phyloP scores from a whole-genome alignment of 345 rosid species.

The Populus simonii region DNA sequence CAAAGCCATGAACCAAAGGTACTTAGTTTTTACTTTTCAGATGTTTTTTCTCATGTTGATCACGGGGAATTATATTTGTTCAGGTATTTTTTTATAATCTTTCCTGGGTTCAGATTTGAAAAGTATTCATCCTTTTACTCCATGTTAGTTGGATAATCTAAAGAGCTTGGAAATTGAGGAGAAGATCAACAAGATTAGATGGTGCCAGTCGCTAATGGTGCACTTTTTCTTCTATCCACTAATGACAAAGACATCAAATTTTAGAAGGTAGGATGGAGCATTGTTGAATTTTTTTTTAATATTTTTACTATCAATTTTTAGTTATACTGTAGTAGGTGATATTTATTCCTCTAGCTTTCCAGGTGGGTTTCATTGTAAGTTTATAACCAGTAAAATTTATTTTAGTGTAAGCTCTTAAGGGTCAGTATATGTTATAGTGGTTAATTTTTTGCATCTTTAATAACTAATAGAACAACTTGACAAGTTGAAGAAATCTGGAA shows the following conservation, averaged over 20 bases:
- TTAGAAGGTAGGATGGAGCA: constrained; percentile 74
- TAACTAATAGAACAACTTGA: not conserved
- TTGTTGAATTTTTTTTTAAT: not conserved
- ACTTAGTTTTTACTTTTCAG: constrained; percentile 2
- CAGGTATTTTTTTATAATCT: not conserved
- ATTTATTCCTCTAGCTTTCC: not conserved
- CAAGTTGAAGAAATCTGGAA: not conserved
- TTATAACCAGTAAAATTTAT: not conserved
- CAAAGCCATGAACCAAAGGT: constrained; percentile 98
- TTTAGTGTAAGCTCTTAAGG: not conserved
- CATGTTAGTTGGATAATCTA: constrained; percentile 79
- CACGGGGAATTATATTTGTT: not conserved
- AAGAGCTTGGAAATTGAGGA: constrained; percentile 99
- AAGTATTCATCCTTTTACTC: constrained; percentile 15
- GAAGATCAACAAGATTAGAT: constrained; percentile 90
- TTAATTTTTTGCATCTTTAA: not conserved
- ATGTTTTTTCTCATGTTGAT: not conserved
- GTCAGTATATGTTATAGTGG: not conserved
- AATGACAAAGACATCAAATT: constrained; percentile 77
- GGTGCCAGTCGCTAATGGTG: constrained; percentile 90
- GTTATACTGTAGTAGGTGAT: not conserved
- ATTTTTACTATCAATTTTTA: not conserved
- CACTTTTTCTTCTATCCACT: constrained; percentile 80
- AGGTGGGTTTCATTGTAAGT: not conserved
- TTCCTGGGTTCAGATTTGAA: not conserved